Percentiles rank a stretch among this genome's conserved stretches.
Evolutionary conservation across 495 filamentous ascomycete species (phyloP).

Genomic region (Hypoxylon trugodes): DNA sequence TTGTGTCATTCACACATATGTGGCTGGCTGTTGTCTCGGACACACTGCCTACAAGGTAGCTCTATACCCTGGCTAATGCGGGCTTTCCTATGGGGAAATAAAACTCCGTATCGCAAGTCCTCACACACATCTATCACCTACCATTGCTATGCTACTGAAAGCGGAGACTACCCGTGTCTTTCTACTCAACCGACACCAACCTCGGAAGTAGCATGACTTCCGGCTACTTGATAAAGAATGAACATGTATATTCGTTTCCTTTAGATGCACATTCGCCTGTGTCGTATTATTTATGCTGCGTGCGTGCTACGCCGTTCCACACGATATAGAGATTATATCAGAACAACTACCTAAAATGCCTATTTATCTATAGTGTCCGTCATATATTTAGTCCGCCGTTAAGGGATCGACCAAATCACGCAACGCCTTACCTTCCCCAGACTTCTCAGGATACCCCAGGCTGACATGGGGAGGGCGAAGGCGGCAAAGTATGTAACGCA

Average conservation of each 20-base stretch:
- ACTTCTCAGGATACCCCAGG: conserved; percentile 5
- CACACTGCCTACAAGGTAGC: too few relatives aligned
- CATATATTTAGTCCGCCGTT: conserved; percentile 22
- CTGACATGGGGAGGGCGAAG: conserved; percentile 8
- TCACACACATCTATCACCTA: conserved; percentile 8
- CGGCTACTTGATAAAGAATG: conserved; percentile 13
- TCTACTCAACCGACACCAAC: conserved; percentile 20
- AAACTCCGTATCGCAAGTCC: conserved; percentile 26
- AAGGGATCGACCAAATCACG: conserved; percentile 35
- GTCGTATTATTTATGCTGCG: conserved; percentile 1
- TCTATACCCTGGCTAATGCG: conserved; percentile 4
- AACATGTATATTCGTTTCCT: conserved; percentile 11
- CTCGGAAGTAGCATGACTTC: conserved; percentile 18
- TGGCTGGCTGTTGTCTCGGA: conserved; percentile 2
- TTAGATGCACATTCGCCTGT: conserved; percentile 11
- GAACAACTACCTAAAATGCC: conserved; percentile 20
- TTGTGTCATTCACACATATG: not conserved
- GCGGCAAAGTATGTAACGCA: conserved; percentile 27
- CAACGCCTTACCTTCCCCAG: conserved; percentile 28
- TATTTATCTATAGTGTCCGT: conserved; percentile 31
- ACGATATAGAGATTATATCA: conserved; percentile 4
- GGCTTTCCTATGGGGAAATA: conserved; percentile 28
- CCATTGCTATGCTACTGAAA: not conserved
- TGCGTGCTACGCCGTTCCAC: conserved; percentile 1
- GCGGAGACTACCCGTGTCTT: conserved; percentile 3